Evolutionary conservation across 208 protist species (phyloP).

Genomic region (Entamoeba dispar): DNA sequence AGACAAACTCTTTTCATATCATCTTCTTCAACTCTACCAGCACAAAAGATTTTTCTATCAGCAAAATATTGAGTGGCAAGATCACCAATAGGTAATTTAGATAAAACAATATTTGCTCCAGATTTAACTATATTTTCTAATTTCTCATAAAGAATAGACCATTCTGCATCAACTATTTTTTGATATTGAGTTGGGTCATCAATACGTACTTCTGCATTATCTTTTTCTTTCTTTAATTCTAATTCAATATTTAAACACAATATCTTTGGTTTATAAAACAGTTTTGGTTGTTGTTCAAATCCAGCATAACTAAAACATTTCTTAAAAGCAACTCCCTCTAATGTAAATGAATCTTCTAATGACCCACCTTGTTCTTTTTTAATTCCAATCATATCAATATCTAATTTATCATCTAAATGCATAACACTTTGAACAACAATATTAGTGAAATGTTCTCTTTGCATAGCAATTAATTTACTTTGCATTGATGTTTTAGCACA

Average conservation of each 20-base stretch:
- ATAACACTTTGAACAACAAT: conserved; percentile 80
- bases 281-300: conserved; percentile 92
- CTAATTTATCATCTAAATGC: conserved; percentile 68
- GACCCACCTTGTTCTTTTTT: conserved; percentile 97
- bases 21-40: conserved; percentile 84
- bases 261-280: conserved; percentile 86
- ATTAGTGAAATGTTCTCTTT: conserved; percentile 81
- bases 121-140: conserved; percentile 83
- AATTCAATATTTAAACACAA: conserved; percentile 96
- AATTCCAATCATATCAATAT: conserved; percentile 91
- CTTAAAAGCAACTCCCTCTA: conserved; percentile 99
- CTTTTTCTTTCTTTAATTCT: conserved; percentile 96
- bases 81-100: conserved; percentile 93
- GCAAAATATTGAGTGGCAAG: conserved; percentile 99
- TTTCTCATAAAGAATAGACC: conserved; percentile 98
- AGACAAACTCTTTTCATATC: conserved; percentile 49
- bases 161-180: conserved; percentile 97
- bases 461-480: conserved; percentile 89
- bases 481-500: conserved; percentile 92
- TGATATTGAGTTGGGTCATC: conserved; percentile 89
- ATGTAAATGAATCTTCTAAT: conserved; percentile 83
- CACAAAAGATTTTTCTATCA: conserved; percentile 96
- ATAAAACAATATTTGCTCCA: conserved; percentile 91
- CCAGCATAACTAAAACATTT: conserved; percentile 98
- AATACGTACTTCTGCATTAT: conserved; percentile 94